Evolutionary conservation across 2,329 filamentous ascomycete species (phyloP), one percentile per base, ranked within the genome.

Genomic region (Penicillium brasilianum): DNA sequence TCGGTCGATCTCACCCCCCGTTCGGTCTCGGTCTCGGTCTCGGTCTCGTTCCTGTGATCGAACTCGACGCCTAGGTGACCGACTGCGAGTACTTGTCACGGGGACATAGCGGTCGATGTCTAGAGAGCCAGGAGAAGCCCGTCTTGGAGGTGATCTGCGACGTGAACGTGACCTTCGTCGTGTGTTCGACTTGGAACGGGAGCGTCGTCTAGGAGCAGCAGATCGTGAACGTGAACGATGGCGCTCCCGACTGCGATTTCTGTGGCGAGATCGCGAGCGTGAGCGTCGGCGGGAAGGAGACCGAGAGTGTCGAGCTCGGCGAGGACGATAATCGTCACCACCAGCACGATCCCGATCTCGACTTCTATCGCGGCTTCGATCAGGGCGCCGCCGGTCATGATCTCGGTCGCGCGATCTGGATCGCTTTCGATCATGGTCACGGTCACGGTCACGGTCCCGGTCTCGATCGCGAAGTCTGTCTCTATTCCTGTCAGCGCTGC

Each of bases 41-140:
- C 75, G 71, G 16, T 73, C 72, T 20, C 74, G 69, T 10, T 78
- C 77, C 18, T 74, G 71, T 8, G 76, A 77, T 22, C 77, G 71
- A 3, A 74, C 66, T 32, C 78, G 73, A 25, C 77, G 75, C 53
- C 77, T 73, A 16, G 78, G 78, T 25, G 77, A 78, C 36, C 76
- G 72, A 62, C 77, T 80, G 39, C 77, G 74, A 43, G 72, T 72
- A 59, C 77, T 79, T 9, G 75, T 79, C 13, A 74, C 58, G 8
- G 78, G 78, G 2, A 80, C 76, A 59, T 80, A 80, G n/a, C 78
- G 76, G 64, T 80, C 78, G 59, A 80, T 80, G 58, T 79, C 78
- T 34, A 76, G 70, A 55, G 71, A 65, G 54, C 70, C 71, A 16
- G 72, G 74, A 2, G 74, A 73, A 34, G 67, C 67, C 25, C 72